Evolutionary conservation across 2,329 filamentous ascomycete species (phyloP).

Genomic region (Colletotrichum scovillei): DNA sequence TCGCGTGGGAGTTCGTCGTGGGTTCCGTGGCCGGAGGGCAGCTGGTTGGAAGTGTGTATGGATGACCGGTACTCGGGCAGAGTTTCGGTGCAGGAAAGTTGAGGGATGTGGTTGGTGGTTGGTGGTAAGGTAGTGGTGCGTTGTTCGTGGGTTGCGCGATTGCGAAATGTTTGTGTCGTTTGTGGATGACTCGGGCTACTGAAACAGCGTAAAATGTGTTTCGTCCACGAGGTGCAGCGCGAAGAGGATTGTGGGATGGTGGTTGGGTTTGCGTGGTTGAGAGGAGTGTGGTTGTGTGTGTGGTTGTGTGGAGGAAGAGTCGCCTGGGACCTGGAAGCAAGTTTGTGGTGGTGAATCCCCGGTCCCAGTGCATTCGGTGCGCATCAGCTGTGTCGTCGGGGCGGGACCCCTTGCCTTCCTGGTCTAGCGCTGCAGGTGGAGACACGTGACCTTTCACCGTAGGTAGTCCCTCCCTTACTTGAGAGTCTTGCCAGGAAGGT

Average conservation of each 20-base stretch:
- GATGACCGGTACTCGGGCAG: conserved; percentile 14
- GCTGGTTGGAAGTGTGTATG: conserved; percentile 1
- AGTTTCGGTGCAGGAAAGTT: conserved; percentile 8
- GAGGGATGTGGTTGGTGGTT: background rate
- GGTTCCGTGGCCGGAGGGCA: conserved; percentile 12
- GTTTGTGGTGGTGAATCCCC: conserved; percentile 27
- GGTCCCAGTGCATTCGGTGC: conserved; percentile 21
- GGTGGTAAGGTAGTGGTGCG: background rate
- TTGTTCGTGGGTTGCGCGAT: conserved; percentile 16
- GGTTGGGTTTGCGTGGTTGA: conserved; percentile 15
- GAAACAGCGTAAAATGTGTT: conserved; percentile 34
- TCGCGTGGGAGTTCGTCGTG: conserved; percentile 15
- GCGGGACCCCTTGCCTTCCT: conserved; percentile 23
- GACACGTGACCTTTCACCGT: conserved; percentile 18
- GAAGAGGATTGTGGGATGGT: conserved; percentile 17
- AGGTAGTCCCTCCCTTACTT: background rate
- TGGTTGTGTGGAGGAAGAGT: conserved; percentile 20
- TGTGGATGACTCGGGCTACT: conserved; percentile 29
- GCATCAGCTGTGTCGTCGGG: conserved; percentile 28
- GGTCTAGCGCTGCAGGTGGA: conserved; percentile 12
- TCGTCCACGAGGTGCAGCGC: conserved; percentile 34
- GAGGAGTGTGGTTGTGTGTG: conserved; percentile 14
- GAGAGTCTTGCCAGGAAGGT: background rate
- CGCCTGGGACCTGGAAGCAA: conserved; percentile 23
- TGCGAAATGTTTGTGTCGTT: conserved; percentile 13